Evolutionary conservation across 2,329 filamentous ascomycete genomes (phyloP).

Genomic region (Aspergillus pseudoviridinutans): DNA sequence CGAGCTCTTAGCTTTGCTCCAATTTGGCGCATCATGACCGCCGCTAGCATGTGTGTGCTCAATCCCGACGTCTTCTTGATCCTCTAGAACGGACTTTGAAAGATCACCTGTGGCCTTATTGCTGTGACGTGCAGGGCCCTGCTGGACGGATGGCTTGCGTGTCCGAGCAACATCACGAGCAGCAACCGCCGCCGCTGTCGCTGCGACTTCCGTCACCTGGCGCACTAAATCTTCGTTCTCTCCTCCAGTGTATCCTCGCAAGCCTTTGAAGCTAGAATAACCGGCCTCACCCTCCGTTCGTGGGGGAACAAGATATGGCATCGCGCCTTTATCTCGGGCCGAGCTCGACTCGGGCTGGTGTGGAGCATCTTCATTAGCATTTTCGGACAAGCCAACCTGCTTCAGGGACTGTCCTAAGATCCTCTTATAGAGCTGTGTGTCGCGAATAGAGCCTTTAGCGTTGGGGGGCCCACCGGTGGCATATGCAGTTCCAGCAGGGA

Average conservation of each 20-base stretch:
- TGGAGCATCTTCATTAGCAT: slow-evolving; percentile 39
- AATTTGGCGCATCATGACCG: slow-evolving; percentile 97
- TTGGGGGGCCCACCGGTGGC: slow-evolving; percentile 41
- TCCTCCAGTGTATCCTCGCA: slow-evolving; percentile 69
- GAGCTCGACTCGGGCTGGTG: slow-evolving; percentile 26
- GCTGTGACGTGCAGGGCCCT: slow-evolving; percentile 25
- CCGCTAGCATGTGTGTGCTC: slow-evolving; percentile 51
- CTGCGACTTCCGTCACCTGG: slow-evolving; percentile 89
- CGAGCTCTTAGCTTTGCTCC: slow-evolving; percentile 87
- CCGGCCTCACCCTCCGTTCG: slow-evolving; percentile 51
- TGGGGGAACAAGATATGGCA: slow-evolving; percentile 73
- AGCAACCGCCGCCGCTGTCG: slow-evolving; percentile 82
- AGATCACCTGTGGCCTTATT: slow-evolving; percentile 37
- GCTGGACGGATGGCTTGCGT: slow-evolving; percentile 47
- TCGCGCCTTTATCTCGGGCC: slow-evolving; percentile 28
- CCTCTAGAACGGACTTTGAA: slow-evolving; percentile 36
- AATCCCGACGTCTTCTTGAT: slow-evolving; percentile 47
- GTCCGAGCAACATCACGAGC: slow-evolving; percentile 67
- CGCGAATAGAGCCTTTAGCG: slow-evolving; percentile 67
- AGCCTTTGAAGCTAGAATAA: slow-evolving; percentile 18
- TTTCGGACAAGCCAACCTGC: slow-evolving; percentile 67
- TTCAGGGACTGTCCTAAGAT: slow-evolving; percentile 87
- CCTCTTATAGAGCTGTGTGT: slow-evolving; percentile 86
- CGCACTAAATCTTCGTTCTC: slow-evolving; percentile 78
- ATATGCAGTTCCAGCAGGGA: slow-evolving; percentile 27